Base-by-base conservation (phyloP, 1,284 basidiomycete species). In the Ceratobasidium sp. region DNA sequence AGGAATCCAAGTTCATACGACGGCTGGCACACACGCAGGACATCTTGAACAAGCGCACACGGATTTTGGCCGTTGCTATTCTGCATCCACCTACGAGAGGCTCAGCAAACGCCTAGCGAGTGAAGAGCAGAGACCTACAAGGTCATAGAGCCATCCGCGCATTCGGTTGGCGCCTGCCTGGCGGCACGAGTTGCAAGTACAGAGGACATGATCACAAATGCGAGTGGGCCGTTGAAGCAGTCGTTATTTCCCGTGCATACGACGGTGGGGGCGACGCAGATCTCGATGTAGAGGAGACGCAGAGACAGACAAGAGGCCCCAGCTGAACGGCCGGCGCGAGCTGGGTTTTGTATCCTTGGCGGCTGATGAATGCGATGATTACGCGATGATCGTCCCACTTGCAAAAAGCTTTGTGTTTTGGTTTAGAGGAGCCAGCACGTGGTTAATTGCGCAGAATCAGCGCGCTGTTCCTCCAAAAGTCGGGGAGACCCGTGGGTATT, bases 1-100 rank as follows among this genome's bases (percentile, higher is more conserved):
- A 71, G 46, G 35, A 71, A 71, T 2, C 44, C 67, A 21, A 71
- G 57, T 28, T 44, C 32, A 47, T 38, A 59, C 7, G 43, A 59
- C 4, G 67, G 1, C n/a, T 61, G 46, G 32, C 67, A 71, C 30
- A 71, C 67, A 3, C 57, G 67, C 30, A 71, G 26, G 14, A 71
- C 67, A 26, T 71, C 67, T 35, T 71, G 67, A 13, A 61, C 57
- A 41, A 71, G 57, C 35, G 49, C 67, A 46, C 67, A 71, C 5
- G 67, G 67, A 4, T 57, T 61, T 46, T 71, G 59, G 26, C 57
- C 67, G 16, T 57, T 44, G 28, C 44, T 50, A 46, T 71, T 71
- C 55, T 47, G 30, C 67, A 71, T 71, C 67, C 67, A 71, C 32
- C 67, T 71, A 26, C 21, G 32, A 18, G 26, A 41, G 50, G 16